Base-by-base conservation (phyloP, 176 grass and related monocot species). In the Phoenix roebelenii region DNA sequence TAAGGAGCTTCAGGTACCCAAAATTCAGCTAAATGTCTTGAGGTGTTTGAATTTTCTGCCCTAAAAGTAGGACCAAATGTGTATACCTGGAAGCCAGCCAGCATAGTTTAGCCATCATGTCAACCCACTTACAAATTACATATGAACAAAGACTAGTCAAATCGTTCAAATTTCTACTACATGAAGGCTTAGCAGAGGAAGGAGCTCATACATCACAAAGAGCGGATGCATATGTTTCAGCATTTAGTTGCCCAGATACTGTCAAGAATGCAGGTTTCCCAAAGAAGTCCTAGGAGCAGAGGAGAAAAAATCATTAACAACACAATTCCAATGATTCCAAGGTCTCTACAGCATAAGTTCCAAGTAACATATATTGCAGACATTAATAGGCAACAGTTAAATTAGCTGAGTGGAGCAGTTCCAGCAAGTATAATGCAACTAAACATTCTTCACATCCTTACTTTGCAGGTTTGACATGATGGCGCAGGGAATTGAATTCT, bases 1-100 rank as follows among this genome's bases (percentile, higher is more conserved):
- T 18, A 10, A 51, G 49, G 55, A 62, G 50, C 54, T 80, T 74
- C 7, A 23, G 28, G 68, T 97, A 97, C 93, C 93, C 87, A 97
- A 85, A 97, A 97, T 88, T 91, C 93, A 78, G 87, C 87, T 70
- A 97, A 72, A 80, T 97, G 93, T 55, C 87, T 90, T 83, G 93
- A 77, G n/a, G 93, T 97, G 73, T 97, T 97, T 22, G 93, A 97
- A 72, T 97, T 97, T 83, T 97, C 93, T 70, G 93, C 93, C 71
- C 93, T 97, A 78, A 97, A 97, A 67, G 93, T 97, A 15, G 93
- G 93, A 52, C 87, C 87, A 73, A 97, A 97, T 50, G 93, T 97
- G 73, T 97, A 97, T 59, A 97, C 81, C 93, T 97, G 73, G 49
- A 83, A 24, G 71, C 49, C 70, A 24, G 71, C 49, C 70, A 71